Evolutionary conservation across 116 monocot species (phyloP).

Genomic region (Phalaenopsis hybrid): DNA sequence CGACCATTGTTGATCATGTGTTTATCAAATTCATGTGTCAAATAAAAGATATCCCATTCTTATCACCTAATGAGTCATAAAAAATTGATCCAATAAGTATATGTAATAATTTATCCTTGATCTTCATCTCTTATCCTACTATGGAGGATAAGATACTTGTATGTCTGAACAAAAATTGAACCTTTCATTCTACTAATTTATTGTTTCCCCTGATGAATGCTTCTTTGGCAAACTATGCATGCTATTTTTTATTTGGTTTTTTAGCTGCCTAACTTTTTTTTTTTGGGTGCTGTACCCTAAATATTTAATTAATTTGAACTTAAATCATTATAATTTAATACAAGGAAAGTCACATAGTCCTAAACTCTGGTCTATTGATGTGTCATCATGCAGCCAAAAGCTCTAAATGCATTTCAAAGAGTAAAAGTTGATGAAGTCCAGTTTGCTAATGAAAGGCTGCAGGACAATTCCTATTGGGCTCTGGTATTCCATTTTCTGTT

Average conservation of each 20-base stretch:
- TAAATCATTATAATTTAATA: neutral
- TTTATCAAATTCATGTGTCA: neutral
- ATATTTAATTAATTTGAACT: neutral
- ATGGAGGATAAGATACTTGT: neutral
- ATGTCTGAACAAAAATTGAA: neutral
- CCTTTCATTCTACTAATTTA: neutral
- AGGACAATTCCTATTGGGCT: conserved; percentile 97
- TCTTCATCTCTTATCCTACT: neutral
- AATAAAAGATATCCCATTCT: neutral
- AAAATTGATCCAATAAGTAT: too few relatives aligned
- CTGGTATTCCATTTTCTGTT: conserved; percentile 37
- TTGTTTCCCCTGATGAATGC: neutral
- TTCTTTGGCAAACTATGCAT: neutral
- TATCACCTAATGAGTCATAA: too few relatives aligned
- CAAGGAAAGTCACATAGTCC: neutral
- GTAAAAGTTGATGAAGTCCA: conserved; percentile 61
- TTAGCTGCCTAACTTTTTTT: neutral
- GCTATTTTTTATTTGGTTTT: neutral
- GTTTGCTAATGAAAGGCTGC: conserved; percentile 64
- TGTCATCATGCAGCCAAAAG: conserved; percentile 44
- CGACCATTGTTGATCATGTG: too few relatives aligned
- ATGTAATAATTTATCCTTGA: too few relatives aligned
- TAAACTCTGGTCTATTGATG: neutral
- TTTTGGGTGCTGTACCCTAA: neutral
- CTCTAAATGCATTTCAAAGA: conserved; percentile 56